Conservation (phyloP, 2,329 filamentous ascomycete genomes). For the Ophiostoma sp. region DNA sequence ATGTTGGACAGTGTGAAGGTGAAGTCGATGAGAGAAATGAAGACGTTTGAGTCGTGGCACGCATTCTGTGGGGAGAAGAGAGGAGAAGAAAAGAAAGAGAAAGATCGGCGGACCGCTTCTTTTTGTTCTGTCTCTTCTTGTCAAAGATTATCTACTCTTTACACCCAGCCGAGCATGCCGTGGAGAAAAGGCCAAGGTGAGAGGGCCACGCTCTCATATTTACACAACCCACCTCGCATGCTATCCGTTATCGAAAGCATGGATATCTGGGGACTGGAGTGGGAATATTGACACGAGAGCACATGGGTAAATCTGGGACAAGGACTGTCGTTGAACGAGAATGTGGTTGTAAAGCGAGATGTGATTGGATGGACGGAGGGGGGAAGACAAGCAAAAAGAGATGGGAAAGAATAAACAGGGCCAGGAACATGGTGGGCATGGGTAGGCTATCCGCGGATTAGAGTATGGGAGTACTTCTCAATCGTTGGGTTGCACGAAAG, state of each 20-base stretch:
- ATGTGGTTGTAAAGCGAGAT: slow-evolving; percentile 9
- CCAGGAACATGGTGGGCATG: not conserved
- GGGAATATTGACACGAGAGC: not conserved
- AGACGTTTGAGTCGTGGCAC: not conserved
- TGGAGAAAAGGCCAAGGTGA: not conserved
- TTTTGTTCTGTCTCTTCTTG: not conserved
- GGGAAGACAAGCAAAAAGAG: not conserved
- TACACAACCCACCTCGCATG: not conserved
- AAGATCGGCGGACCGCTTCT: not conserved
- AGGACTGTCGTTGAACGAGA: not conserved
- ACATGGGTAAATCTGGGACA: not conserved
- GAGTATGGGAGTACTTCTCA: not conserved
- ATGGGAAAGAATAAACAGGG: not conserved
- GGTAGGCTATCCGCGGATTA: not conserved
- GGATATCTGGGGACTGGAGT: not conserved
- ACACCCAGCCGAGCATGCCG: not conserved
- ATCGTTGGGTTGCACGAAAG: not conserved
- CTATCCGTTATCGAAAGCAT: not conserved
- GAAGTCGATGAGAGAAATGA: not conserved
- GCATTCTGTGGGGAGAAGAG: not conserved
- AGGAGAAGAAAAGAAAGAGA: not conserved
- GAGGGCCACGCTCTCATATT: not conserved
- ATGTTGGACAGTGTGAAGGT: not conserved
- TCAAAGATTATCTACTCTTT: not conserved
- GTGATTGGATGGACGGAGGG: not conserved